These are phyloP conservation scores for Nakaseomyces sp. DNA, from an alignment of 1,139 yeast species.

Conservation along the genomic window DNA sequence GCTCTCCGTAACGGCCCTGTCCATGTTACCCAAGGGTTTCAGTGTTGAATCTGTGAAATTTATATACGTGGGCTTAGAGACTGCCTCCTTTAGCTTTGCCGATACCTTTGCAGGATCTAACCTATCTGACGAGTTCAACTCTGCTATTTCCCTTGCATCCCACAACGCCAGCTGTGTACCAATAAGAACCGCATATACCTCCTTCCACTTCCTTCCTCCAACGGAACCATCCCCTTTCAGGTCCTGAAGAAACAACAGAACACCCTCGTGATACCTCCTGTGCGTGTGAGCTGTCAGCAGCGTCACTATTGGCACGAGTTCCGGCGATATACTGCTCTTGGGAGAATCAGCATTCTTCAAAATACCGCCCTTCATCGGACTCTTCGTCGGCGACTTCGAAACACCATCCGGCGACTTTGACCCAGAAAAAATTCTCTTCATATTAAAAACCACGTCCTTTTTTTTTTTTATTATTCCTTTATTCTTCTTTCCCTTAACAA, in stretches of 20 bases:
- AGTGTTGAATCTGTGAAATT: conserved; percentile 89
- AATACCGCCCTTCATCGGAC: not conserved
- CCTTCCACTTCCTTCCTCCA: conserved; percentile 74
- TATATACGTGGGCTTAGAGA: conserved; percentile 75
- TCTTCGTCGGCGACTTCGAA: conserved; percentile 1
- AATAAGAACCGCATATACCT: conserved; percentile 81
- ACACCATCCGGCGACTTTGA: conserved; percentile 12
- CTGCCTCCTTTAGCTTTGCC: conserved; percentile 41
- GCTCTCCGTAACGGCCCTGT: conserved; percentile 75
- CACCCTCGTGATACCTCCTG: conserved; percentile 66
- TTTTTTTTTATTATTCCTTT: conserved; percentile 1
- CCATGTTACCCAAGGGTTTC: conserved; percentile 65
- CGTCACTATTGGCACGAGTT: conserved; percentile 66
- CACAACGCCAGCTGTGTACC: conserved; percentile 90
- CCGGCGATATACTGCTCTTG: conserved; percentile 40
- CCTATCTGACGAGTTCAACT: conserved; percentile 25
- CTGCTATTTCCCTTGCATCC: conserved; percentile 74
- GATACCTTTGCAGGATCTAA: conserved; percentile 34
- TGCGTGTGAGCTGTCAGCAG: conserved; percentile 63
- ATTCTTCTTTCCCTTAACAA: too few species aligned
- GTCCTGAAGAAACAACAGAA: conserved; percentile 63
- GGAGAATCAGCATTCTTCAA: conserved; percentile 3
- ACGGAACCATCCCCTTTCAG: conserved; percentile 80
- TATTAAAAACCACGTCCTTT: too few species aligned
- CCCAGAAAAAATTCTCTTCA: conserved; percentile 19